Evolutionary conservation across 495 filamentous ascomycete genomes (phyloP), one percentile per base, ranked within the genome.

Genomic region (Jackrogersella minutella): DNA sequence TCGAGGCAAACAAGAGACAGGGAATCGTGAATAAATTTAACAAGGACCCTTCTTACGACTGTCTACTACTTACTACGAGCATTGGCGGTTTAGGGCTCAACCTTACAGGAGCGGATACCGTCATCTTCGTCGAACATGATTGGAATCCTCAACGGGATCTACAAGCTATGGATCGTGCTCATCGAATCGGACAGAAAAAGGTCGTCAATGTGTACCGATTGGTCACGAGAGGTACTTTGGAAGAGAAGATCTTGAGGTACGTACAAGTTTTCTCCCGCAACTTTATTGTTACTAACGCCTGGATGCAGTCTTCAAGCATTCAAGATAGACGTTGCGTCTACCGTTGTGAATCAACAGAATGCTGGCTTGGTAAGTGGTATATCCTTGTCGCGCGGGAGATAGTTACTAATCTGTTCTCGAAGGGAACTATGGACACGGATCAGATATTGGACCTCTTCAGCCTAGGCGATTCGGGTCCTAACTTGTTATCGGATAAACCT

Each of bases 121-220:
- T 99, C 65, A 99, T 98, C 66, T 99, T 99, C 72, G 96, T 99
- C 22, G 95, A 99, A 78, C 95, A 99, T 76, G 95, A 99, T 77
- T 99, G 95, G 95, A 99, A 99, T 73, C 95, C 95, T 30, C 96
- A 98, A 74, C 96, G 97, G 77, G 95, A 99, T 78, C 85, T 99
- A 68, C 95, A 99, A 76, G 95, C 95, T 67, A 99, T 99, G 95
- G 95, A 99, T 73, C 93, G 95, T 46, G 95, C 96, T 8, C 95
- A 99, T 80, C 89, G 95, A 69, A 99, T 99, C 68, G 95, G 95
- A 3, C 95, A 99, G 81, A 97, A 97, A 88, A 97, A 97, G 82
- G 94, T 97, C 16, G 95, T 99, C 59, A 99, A 99, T 74, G 95
- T 99, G n/a, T 99, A 98, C 76, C 91, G 95, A 19, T 81, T 99